Conservation (phyloP, 1,284 basidiomycete genomes). For the Irpex sp. region DNA sequence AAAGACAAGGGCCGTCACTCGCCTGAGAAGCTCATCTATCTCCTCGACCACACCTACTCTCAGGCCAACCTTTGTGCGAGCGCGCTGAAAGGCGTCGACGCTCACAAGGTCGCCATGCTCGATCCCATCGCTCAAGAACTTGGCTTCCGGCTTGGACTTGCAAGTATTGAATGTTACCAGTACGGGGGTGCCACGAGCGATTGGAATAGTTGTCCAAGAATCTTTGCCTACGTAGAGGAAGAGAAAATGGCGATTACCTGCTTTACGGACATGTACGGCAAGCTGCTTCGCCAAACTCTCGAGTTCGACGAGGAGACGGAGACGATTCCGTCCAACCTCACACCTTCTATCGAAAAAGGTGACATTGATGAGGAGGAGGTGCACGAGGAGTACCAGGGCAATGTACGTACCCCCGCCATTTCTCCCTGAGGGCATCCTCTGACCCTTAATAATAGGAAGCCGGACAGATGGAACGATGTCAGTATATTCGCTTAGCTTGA, state of each 20-base stretch:
- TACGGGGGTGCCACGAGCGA: too few relatives aligned
- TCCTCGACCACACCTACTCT: neutral
- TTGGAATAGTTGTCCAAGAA: too few relatives aligned
- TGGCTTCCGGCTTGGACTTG: slow-evolving; percentile 28
- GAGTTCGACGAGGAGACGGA: slow-evolving; percentile 23
- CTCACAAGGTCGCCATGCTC: slow-evolving; percentile 14
- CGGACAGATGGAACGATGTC: neutral
- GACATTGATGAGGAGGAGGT: slow-evolving; percentile 13
- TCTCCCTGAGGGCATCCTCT: neutral
- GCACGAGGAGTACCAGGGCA: neutral
- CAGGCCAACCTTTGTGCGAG: slow-evolving; percentile 14
- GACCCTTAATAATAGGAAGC: neutral
- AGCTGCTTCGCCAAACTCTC: slow-evolving; percentile 17
- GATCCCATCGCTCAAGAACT: slow-evolving; percentile 11
- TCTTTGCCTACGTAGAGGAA: slow-evolving; percentile 15
- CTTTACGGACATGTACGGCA: slow-evolving; percentile 34
- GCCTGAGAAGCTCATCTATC: neutral
- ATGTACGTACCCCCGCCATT: neutral
- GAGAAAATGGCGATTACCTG: slow-evolving; percentile 11
- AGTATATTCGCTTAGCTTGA: neutral
- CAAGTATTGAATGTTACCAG: slow-evolving; percentile 25
- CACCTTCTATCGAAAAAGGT: neutral
- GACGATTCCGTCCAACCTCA: neutral
- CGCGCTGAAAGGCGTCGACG: slow-evolving; percentile 21
- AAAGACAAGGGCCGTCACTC: neutral